A percentile compares a stretch with the other conserved stretches of the same genome.
phyloP scores from a whole-genome alignment of 768 basidiomycete genomes.

The Russula sp. region DNA sequence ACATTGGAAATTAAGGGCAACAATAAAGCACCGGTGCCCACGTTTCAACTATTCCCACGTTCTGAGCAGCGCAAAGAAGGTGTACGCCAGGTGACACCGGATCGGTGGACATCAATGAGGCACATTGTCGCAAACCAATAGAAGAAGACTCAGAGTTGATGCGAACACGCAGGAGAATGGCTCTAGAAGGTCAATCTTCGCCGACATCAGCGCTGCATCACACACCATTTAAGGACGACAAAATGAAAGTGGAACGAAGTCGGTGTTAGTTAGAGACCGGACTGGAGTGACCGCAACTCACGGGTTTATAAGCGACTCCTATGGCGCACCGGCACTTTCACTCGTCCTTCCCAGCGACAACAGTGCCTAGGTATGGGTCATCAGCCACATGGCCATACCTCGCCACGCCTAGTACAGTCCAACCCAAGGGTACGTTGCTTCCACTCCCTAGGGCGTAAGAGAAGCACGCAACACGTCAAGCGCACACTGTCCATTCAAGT shows the following conservation, averaged over 20 bases:
- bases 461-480: background rate
- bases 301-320: background rate
- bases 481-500: background rate
- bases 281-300: background rate
- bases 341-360: background rate
- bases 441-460: background rate
- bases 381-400: background rate
- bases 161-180: background rate
- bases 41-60: background rate
- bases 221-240: background rate
- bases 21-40: background rate
- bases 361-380: background rate
- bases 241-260: background rate
- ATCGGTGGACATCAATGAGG: background rate
- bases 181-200: background rate
- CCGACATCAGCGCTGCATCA: background rate
- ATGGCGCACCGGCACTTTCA: background rate
- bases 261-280: background rate
- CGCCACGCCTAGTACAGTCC: background rate
- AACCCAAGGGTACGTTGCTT: background rate
- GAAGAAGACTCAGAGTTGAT: background rate
- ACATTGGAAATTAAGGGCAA: background rate
- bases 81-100: background rate
- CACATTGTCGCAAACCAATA: background rate
- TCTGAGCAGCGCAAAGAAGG: background rate